Evolutionary conservation across 2,329 filamentous ascomycete species (phyloP).

Genomic region (Colletotrichum lini): DNA sequence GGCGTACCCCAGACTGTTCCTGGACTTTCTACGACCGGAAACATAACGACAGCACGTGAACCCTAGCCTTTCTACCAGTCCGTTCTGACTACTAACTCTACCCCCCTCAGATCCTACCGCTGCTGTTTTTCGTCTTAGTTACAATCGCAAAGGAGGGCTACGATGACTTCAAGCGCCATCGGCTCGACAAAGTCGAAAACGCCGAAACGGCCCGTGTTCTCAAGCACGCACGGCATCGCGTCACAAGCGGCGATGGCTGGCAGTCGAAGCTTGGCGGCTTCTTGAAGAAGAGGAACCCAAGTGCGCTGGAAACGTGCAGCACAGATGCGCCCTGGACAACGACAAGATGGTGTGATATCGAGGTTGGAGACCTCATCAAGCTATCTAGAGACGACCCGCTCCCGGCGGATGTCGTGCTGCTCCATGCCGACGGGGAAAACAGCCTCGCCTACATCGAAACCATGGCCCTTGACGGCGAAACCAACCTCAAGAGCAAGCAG

Average conservation of each 20-base stretch:
- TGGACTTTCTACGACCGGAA: constrained; percentile 82
- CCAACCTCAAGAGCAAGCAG: constrained; percentile 84
- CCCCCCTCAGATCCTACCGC: constrained; percentile 68
- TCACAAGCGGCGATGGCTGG: neutral
- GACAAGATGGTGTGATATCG: constrained; percentile 61
- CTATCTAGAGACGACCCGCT: constrained; percentile 80
- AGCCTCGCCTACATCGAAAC: constrained; percentile 87
- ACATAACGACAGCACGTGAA: constrained; percentile 70
- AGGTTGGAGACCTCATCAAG: constrained; percentile 65
- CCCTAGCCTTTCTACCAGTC: no score
- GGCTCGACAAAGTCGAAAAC: constrained; percentile 87
- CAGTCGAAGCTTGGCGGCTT: constrained; percentile 20
- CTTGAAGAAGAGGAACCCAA: constrained; percentile 49
- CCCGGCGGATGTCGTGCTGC: constrained; percentile 85
- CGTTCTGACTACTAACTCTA: no score
- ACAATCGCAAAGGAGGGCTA: constrained; percentile 91
- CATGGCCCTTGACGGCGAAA: constrained; percentile 88
- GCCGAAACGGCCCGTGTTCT: constrained; percentile 62
- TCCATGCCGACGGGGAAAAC: constrained; percentile 84
- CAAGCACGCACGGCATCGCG: constrained; percentile 33
- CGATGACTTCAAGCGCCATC: constrained; percentile 85
- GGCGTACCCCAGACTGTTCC: constrained; percentile 87
- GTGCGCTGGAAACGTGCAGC: constrained; percentile 56
- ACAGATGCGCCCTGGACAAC: constrained; percentile 64
- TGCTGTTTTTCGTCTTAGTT: constrained; percentile 83